Percentiles rank a stretch among this genome's conserved stretches.
Conservation (phyloP, 345 rosid genomes). For the Raphanus raphanistrum region DNA sequence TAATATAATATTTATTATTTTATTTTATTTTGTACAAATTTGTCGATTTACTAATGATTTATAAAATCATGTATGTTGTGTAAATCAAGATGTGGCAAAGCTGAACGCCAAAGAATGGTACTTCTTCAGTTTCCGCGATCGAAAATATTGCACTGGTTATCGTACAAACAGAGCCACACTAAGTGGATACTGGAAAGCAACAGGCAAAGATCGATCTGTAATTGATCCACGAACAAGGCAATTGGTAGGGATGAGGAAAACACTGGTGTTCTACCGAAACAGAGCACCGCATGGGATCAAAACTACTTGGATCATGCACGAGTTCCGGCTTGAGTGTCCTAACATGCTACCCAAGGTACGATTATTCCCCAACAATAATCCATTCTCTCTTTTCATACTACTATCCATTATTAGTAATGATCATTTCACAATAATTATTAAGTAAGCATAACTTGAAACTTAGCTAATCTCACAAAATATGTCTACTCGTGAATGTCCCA, state of each 20-base stretch:
- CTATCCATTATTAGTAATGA: slow-evolving; percentile 28
- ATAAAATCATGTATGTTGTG: neutral
- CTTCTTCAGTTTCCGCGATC: slow-evolving; percentile 93
- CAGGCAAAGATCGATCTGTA: slow-evolving; percentile 93
- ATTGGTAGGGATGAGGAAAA: slow-evolving; percentile 96
- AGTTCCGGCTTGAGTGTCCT: slow-evolving; percentile 89
- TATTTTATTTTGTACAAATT: neutral
- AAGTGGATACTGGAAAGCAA: slow-evolving; percentile 96
- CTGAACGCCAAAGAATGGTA: slow-evolving; percentile 93
- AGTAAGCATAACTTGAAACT: slow-evolving; percentile 11
- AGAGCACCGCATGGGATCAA: slow-evolving; percentile 96
- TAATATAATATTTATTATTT: neutral
- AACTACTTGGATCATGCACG: slow-evolving; percentile 99
- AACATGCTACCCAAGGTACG: slow-evolving; percentile 91
- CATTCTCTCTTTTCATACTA: slow-evolving; percentile 21
- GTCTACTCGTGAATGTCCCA: slow-evolving; percentile 23
- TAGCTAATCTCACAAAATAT: slow-evolving; percentile 29
- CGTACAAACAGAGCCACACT: slow-evolving; percentile 84
- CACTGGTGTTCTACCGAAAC: slow-evolving; percentile 82
- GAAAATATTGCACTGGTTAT: slow-evolving; percentile 91
- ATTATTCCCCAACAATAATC: slow-evolving; percentile 11
- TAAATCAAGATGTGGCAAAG: slow-evolving; percentile 76
- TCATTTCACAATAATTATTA: slow-evolving; percentile 27
- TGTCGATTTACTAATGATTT: neutral
- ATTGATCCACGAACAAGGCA: slow-evolving; percentile 58